Conservation (phyloP, 2,329 filamentous ascomycete genomes). For the Talaromyces amestolkiae region DNA sequence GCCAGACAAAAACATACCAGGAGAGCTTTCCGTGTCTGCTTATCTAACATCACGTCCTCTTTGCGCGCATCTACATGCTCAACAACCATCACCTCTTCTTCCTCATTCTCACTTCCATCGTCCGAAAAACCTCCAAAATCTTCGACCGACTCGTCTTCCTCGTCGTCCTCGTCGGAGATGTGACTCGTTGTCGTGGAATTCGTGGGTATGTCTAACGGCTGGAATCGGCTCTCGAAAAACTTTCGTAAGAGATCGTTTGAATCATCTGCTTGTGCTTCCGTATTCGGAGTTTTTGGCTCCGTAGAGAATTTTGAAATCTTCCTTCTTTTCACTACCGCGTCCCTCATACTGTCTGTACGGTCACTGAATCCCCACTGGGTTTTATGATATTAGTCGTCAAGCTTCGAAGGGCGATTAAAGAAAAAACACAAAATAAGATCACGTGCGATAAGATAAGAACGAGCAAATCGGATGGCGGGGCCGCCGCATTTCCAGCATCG, state of each 20-base stretch:
- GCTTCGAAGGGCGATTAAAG: background rate
- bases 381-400: background rate
- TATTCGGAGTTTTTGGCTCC: conserved; percentile 21
- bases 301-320: conserved; percentile 4
- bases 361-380: background rate
- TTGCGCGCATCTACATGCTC: conserved; percentile 55
- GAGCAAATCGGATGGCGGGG: conserved; percentile 1
- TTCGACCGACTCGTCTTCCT: conserved; percentile 45
- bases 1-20: conserved; percentile 56
- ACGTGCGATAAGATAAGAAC: conserved; percentile 41
- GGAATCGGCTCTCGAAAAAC: conserved; percentile 86
- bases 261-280: conserved; percentile 44
- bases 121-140: conserved; percentile 17
- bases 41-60: conserved; percentile 53
- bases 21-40: conserved; percentile 72
- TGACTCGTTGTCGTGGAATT: background rate
- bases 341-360: conserved; percentile 6
- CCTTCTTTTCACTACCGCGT: conserved; percentile 11
- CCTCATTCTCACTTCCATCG: conserved; percentile 44
- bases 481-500: background rate
- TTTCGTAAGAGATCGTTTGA: conserved; percentile 73
- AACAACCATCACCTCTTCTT: conserved; percentile 57
- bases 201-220: conserved; percentile 54
- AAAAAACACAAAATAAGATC: conserved; percentile 24
- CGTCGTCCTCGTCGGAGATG: conserved; percentile 27